phyloP scores from a whole-genome alignment of 768 basidiomycete species.

The Trametes cinnabarina region DNA sequence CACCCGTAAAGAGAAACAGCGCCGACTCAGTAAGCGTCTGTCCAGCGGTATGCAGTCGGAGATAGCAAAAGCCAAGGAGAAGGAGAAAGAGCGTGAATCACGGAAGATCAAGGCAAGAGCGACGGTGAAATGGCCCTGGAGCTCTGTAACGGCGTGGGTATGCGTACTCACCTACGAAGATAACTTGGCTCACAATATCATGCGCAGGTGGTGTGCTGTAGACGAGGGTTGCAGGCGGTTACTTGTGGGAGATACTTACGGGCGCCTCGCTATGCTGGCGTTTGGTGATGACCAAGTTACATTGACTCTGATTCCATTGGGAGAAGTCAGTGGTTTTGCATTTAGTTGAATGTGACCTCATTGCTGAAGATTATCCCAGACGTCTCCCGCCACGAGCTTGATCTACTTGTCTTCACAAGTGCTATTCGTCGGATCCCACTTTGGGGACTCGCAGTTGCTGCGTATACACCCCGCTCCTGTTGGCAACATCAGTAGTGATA shows the following conservation, averaged over 20 bases:
- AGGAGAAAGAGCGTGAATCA: slow-evolving; percentile 54
- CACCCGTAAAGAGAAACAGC: slow-evolving; percentile 55
- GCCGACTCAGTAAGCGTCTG: slow-evolving; percentile 51
- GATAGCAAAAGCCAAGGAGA: slow-evolving; percentile 46
- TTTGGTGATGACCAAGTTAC: slow-evolving; percentile 45
- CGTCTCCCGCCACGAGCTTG: slow-evolving; percentile 67
- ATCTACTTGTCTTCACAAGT: slow-evolving; percentile 69
- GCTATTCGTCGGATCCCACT: slow-evolving; percentile 78
- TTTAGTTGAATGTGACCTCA: neutral
- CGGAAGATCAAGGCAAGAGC: slow-evolving; percentile 55
- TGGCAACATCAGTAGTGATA: slow-evolving; percentile 40
- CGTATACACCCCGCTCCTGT: slow-evolving; percentile 49
- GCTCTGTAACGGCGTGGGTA: slow-evolving; percentile 65
- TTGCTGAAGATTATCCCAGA: slow-evolving; percentile 39
- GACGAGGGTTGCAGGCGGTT: slow-evolving; percentile 47
- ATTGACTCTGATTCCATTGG: slow-evolving; percentile 61
- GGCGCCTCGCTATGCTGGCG: slow-evolving; percentile 66
- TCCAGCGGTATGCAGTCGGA: slow-evolving; percentile 44
- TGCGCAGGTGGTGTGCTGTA: slow-evolving; percentile 51
- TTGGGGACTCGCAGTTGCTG: slow-evolving; percentile 77
- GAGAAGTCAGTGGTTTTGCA: slow-evolving; percentile 52
- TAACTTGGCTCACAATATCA: neutral
- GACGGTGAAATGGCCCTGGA: slow-evolving; percentile 73
- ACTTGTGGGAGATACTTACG: slow-evolving; percentile 69
- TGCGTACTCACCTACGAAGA: no score